These are phyloP conservation scores for Hansenula anomala DNA, from an alignment of 1,139 yeast genomes.

Conservation along the genomic window DNA sequence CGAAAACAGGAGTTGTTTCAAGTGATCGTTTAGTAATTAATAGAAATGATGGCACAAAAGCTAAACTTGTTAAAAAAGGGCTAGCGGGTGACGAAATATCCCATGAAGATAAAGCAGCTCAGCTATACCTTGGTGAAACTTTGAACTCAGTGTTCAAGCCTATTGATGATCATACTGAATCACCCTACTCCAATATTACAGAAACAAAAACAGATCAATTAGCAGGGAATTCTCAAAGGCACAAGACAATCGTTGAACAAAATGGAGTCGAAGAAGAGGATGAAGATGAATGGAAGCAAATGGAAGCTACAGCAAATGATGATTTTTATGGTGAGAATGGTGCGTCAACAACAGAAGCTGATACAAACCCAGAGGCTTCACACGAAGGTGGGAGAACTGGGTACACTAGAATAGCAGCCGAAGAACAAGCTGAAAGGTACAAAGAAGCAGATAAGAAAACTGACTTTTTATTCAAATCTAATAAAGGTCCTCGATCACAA, in stretches of 20 bases:
- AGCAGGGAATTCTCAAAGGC: no score
- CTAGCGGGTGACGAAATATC: neutral
- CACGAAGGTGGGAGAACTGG: conserved; percentile 41
- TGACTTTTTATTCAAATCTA: conserved; percentile 64
- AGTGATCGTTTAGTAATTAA: neutral
- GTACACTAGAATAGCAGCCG: conserved; percentile 86
- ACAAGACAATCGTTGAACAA: no score
- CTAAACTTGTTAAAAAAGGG: neutral
- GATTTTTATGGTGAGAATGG: conserved; percentile 58
- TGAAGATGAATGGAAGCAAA: conserved; percentile 46
- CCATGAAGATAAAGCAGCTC: conserved; percentile 5
- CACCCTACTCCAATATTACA: neutral
- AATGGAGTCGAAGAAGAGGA: conserved; percentile 7
- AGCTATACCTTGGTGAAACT: conserved; percentile 5
- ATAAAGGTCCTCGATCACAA: neutral
- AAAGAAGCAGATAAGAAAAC: conserved; percentile 74
- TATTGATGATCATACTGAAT: neutral
- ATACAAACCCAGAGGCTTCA: no score
- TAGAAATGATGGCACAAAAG: neutral
- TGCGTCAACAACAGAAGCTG: neutral
- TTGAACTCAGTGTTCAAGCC: neutral
- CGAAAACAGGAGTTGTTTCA: conserved; percentile 1
- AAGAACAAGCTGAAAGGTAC: conserved; percentile 78
- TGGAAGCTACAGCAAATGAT: conserved; percentile 56
- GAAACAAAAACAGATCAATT: no score